Base-by-base conservation (phyloP, 495 filamentous ascomycete genomes). In the Daldinia childiae region DNA sequence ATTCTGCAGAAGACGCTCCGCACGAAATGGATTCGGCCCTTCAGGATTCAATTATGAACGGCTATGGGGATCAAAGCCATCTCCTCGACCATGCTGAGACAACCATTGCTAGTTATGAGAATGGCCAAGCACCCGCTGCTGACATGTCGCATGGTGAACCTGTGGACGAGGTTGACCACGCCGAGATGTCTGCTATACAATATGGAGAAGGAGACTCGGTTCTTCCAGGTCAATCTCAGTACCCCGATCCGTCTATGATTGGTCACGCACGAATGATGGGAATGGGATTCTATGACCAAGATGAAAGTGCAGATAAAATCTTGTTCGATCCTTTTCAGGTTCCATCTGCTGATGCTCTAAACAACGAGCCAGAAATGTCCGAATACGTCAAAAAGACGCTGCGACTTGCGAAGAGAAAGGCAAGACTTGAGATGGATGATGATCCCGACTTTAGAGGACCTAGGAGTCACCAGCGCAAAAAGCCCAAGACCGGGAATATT, bases 241-340 rank as follows among this genome's bases (percentile, higher is more conserved):
- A 86, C 62, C 83, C 84, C 7, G 82, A 86, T 62, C 80, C 83
- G n/a, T 80, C 82, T 14, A 66, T 76, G 34, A 71, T 83, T 6
- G 76, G 76, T 27, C 75, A 78, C n/a, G 80, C 81, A 45, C 77
- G 83, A 11, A 85, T 85, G 80, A 80, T 87, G 71, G 86, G 85
- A 24, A 80, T 84, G 75, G 85, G 85, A 21, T 86, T 85, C 73
- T 87, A 86, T 69, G 78, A 86, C 52, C 84, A 86, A 69, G 84
- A 85, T 58, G 84, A 85, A 64, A 83, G 80, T 58, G 74, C 82
- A 7, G 83, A 85, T 65, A 82, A 66, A 66, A 85, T 85, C 73
- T 62, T 85, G 6, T 85, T 85, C 58, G 82, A 85, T 48, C 79
- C 81, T 26, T 85, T 84, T 66, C 82, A 85, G 69, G 69, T 72